Base-by-base conservation (phyloP, 2,329 filamentous ascomycete genomes). In the Penicillium palitans region DNA sequence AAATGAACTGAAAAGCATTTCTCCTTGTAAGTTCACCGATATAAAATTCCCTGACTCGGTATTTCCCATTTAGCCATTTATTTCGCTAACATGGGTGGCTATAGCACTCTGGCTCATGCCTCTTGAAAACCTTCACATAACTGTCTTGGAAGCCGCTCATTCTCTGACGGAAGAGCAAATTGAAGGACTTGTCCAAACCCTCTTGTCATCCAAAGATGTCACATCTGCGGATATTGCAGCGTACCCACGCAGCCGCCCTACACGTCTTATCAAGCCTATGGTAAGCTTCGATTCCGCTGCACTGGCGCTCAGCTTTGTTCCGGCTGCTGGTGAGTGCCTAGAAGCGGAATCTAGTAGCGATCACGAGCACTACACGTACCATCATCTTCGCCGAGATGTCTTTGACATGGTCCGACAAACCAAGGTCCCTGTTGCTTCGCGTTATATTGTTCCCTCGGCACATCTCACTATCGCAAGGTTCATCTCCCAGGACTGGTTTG, bases 381-480 rank as follows among this genome's bases (percentile, higher is more conserved):
- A 96, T 71, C 93, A 97, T 72, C 84, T 97, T 3, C 87, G 93
- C 2, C 83, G 88, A 2, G 91, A 96, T 69, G 71, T 95, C 3
- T 93, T 88, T 72, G 80, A 83, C 40, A 78, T 87, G 44, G 84
- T 84, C 4, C 78, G 80, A 33, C 78, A 78, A 2, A 81, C 85
- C 0, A 89, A 88, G 2, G 80, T 93, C 13, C 78, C 83, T 12
- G 82, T 96, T 35, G 88, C 83, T 33, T 91, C 89, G 50, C 83
- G 93, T 52, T 97, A 96, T 71, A 87, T 93, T n/a, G 90, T 96
- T 3, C 92, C 92, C 1, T 93, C 89, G 51, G 91, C 90, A 12
- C 93, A 97, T 76, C 83, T 96, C 68, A 97, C 93, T 0, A 83
- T 97, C 52, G 91, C 84, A 0, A 81, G 93, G 4, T 96, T 93